Evolutionary conservation across 2,329 filamentous ascomycete genomes (phyloP).

Genomic region (Aspergillus carbonarius): DNA sequence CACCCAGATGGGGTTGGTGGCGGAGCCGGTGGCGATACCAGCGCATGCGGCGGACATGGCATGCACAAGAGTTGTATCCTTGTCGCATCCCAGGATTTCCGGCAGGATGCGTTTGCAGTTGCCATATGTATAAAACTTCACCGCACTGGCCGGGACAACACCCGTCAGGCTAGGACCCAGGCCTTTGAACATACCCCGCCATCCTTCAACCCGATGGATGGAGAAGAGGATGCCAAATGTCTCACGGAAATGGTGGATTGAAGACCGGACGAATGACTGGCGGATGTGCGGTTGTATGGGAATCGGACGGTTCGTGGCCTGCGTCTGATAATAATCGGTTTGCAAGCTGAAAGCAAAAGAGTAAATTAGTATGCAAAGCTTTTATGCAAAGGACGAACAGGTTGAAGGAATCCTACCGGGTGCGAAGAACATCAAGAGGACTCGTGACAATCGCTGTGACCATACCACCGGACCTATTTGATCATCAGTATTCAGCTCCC

Average conservation of each 20-base stretch:
- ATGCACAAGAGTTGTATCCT: constrained; percentile 34
- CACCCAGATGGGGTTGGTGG: constrained; percentile 43
- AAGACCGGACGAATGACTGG: constrained; percentile 55
- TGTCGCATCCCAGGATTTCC: constrained; percentile 26
- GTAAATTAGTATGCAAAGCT: neutral
- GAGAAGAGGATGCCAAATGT: constrained; percentile 37
- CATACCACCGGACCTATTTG: constrained; percentile 63
- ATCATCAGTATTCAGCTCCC: constrained; percentile 1
- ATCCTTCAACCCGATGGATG: constrained; percentile 39
- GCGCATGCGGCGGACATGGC: constrained; percentile 36
- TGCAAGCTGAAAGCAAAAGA: constrained; percentile 56
- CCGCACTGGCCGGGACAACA: constrained; percentile 40
- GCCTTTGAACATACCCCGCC: constrained; percentile 38
- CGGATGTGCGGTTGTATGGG: constrained; percentile 53
- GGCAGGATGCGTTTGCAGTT: constrained; percentile 39
- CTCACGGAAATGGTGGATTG: constrained; percentile 51
- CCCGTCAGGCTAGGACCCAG: constrained; percentile 40
- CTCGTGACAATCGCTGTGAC: constrained; percentile 89
- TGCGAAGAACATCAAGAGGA: constrained; percentile 96
- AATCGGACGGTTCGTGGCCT: constrained; percentile 55
- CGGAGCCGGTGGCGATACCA: constrained; percentile 37
- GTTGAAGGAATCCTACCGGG: constrained; percentile 56
- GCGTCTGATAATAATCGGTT: constrained; percentile 84
- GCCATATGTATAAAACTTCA: constrained; percentile 42
- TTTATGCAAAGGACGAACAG: neutral